A percentile compares a stretch with the other conserved stretches of the same genome.
Conservation (phyloP, 192 early-diverging fungal species). For the Coemansia sp. region DNA sequence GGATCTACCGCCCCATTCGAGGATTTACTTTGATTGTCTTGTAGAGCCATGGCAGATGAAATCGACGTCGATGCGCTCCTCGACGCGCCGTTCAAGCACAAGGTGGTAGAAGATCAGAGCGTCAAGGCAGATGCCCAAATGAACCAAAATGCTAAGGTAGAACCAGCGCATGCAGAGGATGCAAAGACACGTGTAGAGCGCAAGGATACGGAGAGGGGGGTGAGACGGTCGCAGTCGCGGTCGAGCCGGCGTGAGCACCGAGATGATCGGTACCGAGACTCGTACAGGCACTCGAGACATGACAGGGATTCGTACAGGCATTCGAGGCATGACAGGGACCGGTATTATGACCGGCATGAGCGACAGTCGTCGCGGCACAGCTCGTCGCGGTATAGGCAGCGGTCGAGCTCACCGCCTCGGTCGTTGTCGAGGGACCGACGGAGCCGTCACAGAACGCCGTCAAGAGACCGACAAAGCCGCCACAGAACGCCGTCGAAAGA, state of each 20-base stretch:
- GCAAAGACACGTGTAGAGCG: slow-evolving; percentile 21
- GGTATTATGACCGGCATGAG: slow-evolving; percentile 13
- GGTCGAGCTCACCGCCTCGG: slow-evolving; percentile 1
- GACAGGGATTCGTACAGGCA: background rate
- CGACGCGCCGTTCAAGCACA: slow-evolving; percentile 34
- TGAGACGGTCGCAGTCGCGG: slow-evolving; percentile 9
- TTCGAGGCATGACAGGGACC: slow-evolving; percentile 11
- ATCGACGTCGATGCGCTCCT: slow-evolving; percentile 35
- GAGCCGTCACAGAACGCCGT: background rate
- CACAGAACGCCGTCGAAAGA: slow-evolving; percentile 3
- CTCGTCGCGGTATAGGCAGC: background rate
- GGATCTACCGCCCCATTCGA: no score
- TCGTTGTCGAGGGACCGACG: slow-evolving; percentile 12
- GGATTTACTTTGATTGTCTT: no score
- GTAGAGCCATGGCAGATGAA: slow-evolving; percentile 20
- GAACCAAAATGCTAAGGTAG: slow-evolving; percentile 19
- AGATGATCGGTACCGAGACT: slow-evolving; percentile 14
- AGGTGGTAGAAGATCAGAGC: slow-evolving; percentile 21
- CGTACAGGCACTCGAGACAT: slow-evolving; percentile 10
- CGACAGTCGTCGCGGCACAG: slow-evolving; percentile 10
- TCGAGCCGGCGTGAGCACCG: slow-evolving; percentile 18
- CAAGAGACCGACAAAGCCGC: no score
- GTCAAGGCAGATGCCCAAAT: background rate
- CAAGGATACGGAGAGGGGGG: background rate
- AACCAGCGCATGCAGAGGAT: slow-evolving; percentile 11